A percentile compares a stretch with the other conserved stretches of the same genome.
These are phyloP conservation scores for Phialophora chinensis DNA, from an alignment of 2,329 filamentous ascomycete species.

Conservation along the genomic window DNA sequence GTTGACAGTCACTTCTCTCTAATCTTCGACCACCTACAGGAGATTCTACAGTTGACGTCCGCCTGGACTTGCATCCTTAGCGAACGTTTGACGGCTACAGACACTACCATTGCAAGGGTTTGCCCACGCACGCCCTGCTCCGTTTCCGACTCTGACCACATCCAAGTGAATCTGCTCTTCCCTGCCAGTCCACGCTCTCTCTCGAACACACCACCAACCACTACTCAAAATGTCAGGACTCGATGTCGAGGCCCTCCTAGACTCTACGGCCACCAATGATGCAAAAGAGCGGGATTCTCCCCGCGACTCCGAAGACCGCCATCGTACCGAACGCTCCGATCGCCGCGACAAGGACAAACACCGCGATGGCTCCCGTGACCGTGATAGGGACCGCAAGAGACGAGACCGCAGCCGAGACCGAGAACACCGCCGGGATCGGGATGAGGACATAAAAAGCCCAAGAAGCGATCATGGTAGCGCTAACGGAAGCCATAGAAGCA, in stretches of 20 bases:
- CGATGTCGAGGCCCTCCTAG: slow-evolving; percentile 89
- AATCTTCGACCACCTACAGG: background rate
- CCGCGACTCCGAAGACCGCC: slow-evolving; percentile 59
- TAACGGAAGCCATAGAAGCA: slow-evolving; percentile 70
- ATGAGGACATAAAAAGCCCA: slow-evolving; percentile 68
- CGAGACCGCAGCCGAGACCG: slow-evolving; percentile 66
- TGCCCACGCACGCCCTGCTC: slow-evolving; percentile 34
- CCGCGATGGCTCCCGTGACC: slow-evolving; percentile 63
- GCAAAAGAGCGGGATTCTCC: slow-evolving; percentile 41
- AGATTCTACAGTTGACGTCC: background rate
- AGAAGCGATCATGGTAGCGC: slow-evolving; percentile 75
- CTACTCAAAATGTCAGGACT: slow-evolving; percentile 66
- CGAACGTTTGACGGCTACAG: background rate
- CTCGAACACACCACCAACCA: slow-evolving; percentile 28
- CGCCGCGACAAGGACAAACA: slow-evolving; percentile 63
- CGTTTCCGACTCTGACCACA: slow-evolving; percentile 34
- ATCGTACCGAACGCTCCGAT: slow-evolving; percentile 62
- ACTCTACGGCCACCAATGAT: slow-evolving; percentile 72
- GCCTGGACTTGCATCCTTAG: background rate
- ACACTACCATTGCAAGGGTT: slow-evolving; percentile 34
- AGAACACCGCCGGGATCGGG: slow-evolving; percentile 57
- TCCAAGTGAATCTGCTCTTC: slow-evolving; percentile 33
- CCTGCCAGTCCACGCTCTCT: slow-evolving; percentile 14
- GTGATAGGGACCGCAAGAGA: slow-evolving; percentile 64
- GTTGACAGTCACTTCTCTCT: background rate